phyloP scores from a whole-genome alignment of 352 stramenopile species.

The Phytophthora ramorum region DNA sequence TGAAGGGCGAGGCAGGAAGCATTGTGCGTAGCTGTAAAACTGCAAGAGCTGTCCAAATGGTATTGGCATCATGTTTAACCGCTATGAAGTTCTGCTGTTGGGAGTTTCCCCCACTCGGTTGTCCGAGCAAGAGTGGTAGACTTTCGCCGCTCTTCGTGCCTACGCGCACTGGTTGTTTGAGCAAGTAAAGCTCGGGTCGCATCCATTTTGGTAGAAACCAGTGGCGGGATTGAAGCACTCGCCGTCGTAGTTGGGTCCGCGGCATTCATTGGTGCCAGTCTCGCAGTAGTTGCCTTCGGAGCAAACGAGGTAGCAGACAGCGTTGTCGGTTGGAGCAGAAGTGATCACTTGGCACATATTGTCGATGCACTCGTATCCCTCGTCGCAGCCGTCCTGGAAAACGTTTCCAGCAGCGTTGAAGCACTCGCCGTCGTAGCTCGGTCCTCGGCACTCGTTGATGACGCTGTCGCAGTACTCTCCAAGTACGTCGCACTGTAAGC shows the following conservation, averaged over 20 bases:
- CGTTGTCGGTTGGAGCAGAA: background rate
- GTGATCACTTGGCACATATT: constrained; percentile 16
- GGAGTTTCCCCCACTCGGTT: too few relatives aligned
- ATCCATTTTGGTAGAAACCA: constrained; percentile 29
- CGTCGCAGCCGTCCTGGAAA: constrained; percentile 16
- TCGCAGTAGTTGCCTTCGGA: constrained; percentile 36
- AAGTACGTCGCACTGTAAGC: constrained; percentile 7
- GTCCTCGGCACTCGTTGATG: constrained; percentile 12
- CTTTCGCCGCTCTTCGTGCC: too few relatives aligned
- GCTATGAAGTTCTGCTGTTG: too few relatives aligned
- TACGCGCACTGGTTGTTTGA: background rate
- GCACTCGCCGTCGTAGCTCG: constrained; percentile 26
- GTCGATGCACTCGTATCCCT: constrained; percentile 17
- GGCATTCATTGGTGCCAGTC: constrained; percentile 27
- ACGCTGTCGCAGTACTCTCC: constrained; percentile 13
- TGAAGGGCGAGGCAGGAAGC: too few relatives aligned
- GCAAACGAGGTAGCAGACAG: constrained; percentile 29
- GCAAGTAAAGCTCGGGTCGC: constrained; percentile 21
- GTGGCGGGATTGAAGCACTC: constrained; percentile 48
- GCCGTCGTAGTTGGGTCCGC: constrained; percentile 20
- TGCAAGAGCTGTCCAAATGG: too few relatives aligned
- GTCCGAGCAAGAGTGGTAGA: too few relatives aligned
- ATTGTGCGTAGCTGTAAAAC: too few relatives aligned
- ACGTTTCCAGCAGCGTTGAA: constrained; percentile 22
- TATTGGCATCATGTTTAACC: background rate